Base-by-base conservation (phyloP, 805 yeast species). In the Candida coleopterorum region DNA sequence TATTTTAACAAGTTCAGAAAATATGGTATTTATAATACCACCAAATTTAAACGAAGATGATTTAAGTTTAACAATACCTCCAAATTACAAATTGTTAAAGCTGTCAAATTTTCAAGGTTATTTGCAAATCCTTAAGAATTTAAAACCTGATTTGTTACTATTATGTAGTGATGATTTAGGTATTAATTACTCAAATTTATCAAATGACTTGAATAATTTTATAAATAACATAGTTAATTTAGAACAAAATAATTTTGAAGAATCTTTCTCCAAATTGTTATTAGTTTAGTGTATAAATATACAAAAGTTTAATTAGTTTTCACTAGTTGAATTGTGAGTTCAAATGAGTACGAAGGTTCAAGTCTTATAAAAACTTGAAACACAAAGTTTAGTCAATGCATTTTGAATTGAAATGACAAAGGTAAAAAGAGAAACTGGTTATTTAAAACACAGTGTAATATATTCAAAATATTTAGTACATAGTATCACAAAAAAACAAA, bases 161-260 rank as follows among this genome's bases (percentile, higher is more conserved):
- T 57, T 65, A 22, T 67, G 73, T 46, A 42, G 60, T 17, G 70
- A 64, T 31, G 73, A 67, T 47, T 53, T 67, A 50, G 72, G 73
- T 4, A 48, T 65, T 17, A 39, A 39, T 17, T 40, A 46, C 27
- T 18, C 28, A 14, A 48, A 49, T 32, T 35, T 58, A 33, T 63
- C 68, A 7, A 48, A 49, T 29, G 72, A 67, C 32, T 50, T 67
- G 49, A 49, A 55, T 23, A 49, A 64, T 27, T 67, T 66, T 39
- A 65, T 64, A 12, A 57, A 54, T 44, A 59, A 63, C 39, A 56
- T 67, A 15, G 55, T 66, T 18, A 49, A 39, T 37, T 38, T 48
- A 25, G 51, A 48, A 27, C 52, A 48, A 35, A 47, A 41, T 30
- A 46, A 46, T 21, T 32, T 32, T 24, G 34, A 32, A 10, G 28